Evolutionary conservation across 306 rosid species (phyloP), one percentile per base, ranked within the genome.

Genomic region (Abrus pulchellus): DNA sequence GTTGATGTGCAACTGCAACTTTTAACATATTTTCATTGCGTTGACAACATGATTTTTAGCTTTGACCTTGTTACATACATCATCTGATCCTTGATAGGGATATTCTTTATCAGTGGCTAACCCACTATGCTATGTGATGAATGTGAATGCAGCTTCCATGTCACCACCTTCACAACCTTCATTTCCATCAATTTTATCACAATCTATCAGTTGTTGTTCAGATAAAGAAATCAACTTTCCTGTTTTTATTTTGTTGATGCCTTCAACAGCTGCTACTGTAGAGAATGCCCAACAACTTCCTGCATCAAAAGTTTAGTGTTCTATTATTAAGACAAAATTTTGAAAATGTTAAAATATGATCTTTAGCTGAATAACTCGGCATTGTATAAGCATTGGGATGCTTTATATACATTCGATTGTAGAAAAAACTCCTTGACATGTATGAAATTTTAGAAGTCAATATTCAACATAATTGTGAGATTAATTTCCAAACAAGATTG

Each of bases 251-350:
- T 92, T 5, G 79, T 85, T 82, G 83, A 92, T 81, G 72, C 91
- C 92, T 91, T 94, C 97, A 11, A 92, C 92, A 40, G 94, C 94
- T 80, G 94, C 93, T 61, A 90, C 93, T 0, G 94, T 84, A 13
- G 94, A 87, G 88, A 94, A 92, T 68, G 98, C 97, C 97, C 98
- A 92, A 82, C 94, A 90, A 72, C 91, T 85, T 81, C 94, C 92
- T 92, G 90, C 56, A 76, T 80, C 71, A 66, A 71, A 73, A 66
- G 65, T 52, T 78, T 75, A 43, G 29, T 29, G 79, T 20, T 20
- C 20, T 20, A 20, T 20, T 20, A 20, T 20, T 20, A 20, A 20
- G 20, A 20, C 20, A 20, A 20, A 20, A 20, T 20, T 20, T 20
- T 20, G 20, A 20, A 20, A 20, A 74, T 27, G 48, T 55, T 61